phyloP scores from a whole-genome alignment of 2,329 filamentous ascomycete species.

The Claviceps paspali region DNA sequence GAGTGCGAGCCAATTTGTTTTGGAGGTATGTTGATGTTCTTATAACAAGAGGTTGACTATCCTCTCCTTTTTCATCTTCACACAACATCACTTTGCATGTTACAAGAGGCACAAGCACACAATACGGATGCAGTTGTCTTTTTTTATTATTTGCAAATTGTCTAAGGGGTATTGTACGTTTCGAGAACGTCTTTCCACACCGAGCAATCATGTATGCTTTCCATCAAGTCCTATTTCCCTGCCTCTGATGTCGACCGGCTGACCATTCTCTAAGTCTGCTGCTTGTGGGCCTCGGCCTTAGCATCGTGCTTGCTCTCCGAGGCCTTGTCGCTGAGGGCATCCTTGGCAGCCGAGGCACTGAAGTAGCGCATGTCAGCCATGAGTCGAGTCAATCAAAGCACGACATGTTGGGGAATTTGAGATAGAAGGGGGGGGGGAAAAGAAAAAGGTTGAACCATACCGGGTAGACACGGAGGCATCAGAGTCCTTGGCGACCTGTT shows the following conservation, averaged over 20 bases:
- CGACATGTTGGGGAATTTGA: too few relatives aligned
- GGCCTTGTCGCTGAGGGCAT: slow-evolving; percentile 31
- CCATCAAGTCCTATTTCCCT: too few relatives aligned
- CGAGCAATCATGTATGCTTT: background rate
- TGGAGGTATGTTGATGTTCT: too few relatives aligned
- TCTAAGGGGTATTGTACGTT: slow-evolving; percentile 5
- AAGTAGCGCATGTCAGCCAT: background rate
- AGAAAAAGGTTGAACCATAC: too few relatives aligned
- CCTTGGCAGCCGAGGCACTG: slow-evolving; percentile 34
- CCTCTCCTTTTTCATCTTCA: too few relatives aligned
- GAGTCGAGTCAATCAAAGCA: too few relatives aligned
- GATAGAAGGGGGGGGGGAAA: too few relatives aligned
- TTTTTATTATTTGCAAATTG: slow-evolving; percentile 2
- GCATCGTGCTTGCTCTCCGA: slow-evolving; percentile 24
- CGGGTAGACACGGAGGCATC: slow-evolving; percentile 38
- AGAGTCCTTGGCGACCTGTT: slow-evolving; percentile 49
- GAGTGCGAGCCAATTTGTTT: too few relatives aligned
- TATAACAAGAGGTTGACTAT: too few relatives aligned
- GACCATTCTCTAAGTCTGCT: slow-evolving; percentile 18
- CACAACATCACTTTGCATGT: too few relatives aligned
- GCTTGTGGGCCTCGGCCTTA: slow-evolving; percentile 27
- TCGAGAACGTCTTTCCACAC: background rate
- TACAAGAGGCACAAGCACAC: too few relatives aligned
- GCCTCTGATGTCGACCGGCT: background rate
- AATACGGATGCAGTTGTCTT: background rate